Base-by-base conservation (phyloP, 441 rosid species). In the Adansonia gregorii region DNA sequence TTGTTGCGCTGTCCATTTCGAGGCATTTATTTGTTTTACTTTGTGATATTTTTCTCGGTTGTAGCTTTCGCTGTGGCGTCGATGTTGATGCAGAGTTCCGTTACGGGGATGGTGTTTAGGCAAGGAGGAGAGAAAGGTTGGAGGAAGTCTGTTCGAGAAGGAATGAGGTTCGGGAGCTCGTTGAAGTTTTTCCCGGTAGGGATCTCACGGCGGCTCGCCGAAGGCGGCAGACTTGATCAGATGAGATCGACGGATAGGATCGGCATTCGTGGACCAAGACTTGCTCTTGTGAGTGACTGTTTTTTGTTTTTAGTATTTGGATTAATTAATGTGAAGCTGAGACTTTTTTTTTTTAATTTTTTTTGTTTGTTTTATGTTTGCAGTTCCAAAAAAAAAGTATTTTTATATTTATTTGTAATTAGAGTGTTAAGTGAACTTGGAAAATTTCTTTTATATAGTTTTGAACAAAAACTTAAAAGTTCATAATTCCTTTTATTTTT, bases 211-310 rank as follows among this genome's bases (percentile, higher is more conserved):
- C 65, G 64, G 56, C 70, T 87, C 2, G 78, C 83, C 15, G 83
- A 82, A 35, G 91, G 88, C 0, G 76, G 76, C 46, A 93, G 93
- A 12, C 90, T 90, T 73, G 90, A 90, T 84, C 82, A 74, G 35
- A 66, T 84, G 72, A 85, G 95, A 45, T 78, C 82, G 54, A 72
- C 75, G 69, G 70, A 76, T 8, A 88, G 94, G 87, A 85, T 92
- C 61, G 97, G 98, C 9, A 79, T 94, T 79, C 97, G 99, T 61
- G 78, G 93, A 15, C 98, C 97, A 0, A 88, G 91, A 78, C 91
- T 95, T n/a, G 97, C 94, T 76, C 83, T 93, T 49, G 99, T 95
- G 82, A 94, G 99, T 86, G 31, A 63, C 55, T 74, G 10, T 64
- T 31, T 20, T 70, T 17, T 55, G 67, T 10, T 15, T 41, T 41